Evolutionary conservation across 1,284 basidiomycete species (phyloP).

Genomic region (Sporisorium sorghi): DNA sequence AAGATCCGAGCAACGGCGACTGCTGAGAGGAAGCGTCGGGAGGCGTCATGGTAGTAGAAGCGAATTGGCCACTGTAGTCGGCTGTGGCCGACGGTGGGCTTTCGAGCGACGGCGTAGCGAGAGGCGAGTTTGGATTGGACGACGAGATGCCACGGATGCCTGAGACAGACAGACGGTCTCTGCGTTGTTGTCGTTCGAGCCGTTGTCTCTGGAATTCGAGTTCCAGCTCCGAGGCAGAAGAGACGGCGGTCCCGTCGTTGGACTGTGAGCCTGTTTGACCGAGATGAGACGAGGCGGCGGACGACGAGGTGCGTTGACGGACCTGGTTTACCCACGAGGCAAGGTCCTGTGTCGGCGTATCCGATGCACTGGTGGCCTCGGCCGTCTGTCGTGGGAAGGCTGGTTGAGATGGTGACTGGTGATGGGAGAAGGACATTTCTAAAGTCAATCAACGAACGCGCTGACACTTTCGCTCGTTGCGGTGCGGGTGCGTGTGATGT

Average conservation of each 20-base stretch:
- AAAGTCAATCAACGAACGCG: not conserved
- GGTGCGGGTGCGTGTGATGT: conserved; percentile 8
- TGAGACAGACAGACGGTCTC: conserved; percentile 37
- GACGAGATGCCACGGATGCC: conserved; percentile 49
- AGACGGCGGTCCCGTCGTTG: conserved; percentile 10
- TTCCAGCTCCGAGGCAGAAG: conserved; percentile 36
- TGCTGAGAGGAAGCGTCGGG: conserved; percentile 32
- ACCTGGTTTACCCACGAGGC: conserved; percentile 48
- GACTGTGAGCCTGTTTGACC: conserved; percentile 6
- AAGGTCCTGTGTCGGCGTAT: conserved; percentile 39
- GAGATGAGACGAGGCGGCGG: conserved; percentile 18
- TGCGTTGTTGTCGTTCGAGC: conserved; percentile 39
- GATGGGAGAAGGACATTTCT: conserved; percentile 29
- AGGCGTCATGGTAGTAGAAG: conserved; percentile 23
- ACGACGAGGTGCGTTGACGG: conserved; percentile 42
- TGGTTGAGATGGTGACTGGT: conserved; percentile 14
- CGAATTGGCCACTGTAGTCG: conserved; percentile 3
- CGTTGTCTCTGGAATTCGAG: conserved; percentile 44
- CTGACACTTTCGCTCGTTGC: not conserved
- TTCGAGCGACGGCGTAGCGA: conserved; percentile 34
- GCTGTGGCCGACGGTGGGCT: conserved; percentile 5
- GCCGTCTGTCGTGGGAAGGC: conserved; percentile 13
- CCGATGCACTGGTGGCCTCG: conserved; percentile 11
- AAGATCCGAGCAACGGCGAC: conserved; percentile 35
- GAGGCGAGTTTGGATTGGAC: conserved; percentile 35